Conservation (phyloP, 2,329 filamentous ascomycete species). For the Colletotrichum nymphaeae region DNA sequence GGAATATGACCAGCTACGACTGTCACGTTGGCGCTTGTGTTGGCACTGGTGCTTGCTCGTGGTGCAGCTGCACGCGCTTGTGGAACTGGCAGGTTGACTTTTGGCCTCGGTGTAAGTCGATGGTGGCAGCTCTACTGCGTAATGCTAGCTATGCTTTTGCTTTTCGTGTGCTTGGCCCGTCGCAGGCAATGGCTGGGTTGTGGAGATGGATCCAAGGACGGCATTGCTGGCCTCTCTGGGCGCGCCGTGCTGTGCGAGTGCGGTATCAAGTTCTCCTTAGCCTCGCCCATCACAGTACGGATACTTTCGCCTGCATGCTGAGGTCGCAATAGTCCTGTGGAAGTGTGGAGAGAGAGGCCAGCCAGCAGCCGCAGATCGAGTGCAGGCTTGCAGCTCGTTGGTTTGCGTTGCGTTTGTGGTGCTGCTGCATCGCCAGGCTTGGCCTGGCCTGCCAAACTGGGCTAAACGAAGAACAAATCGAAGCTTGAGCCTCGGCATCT, state of each 20-base stretch:
- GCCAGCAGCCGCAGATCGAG: neutral
- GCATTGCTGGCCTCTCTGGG: neutral
- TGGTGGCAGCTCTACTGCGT: neutral
- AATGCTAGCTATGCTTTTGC: neutral
- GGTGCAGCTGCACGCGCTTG: constrained; percentile 10
- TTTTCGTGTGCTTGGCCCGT: neutral
- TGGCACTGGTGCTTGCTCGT: neutral
- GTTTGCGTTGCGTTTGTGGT: constrained; percentile 16
- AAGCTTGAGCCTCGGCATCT: constrained; percentile 31
- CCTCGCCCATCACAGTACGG: neutral
- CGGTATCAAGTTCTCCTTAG: neutral
- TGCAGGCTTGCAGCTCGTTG: neutral
- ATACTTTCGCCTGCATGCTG: neutral
- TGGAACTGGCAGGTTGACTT: neutral
- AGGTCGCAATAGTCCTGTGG: neutral
- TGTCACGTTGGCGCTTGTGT: neutral
- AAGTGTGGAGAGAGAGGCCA: neutral
- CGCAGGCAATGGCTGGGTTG: neutral
- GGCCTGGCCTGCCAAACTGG: neutral
- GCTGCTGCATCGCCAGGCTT: constrained; percentile 24
- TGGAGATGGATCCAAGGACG: neutral
- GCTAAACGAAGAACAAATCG: neutral
- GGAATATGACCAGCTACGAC: constrained; percentile 8
- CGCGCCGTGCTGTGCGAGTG: neutral
- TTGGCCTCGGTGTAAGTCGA: constrained; percentile 26